A percentile compares a stretch with the other conserved stretches of the same genome.
These are phyloP conservation scores for Curvularia sp. DNA, from an alignment of 2,329 filamentous ascomycete species.

Conservation along the genomic window DNA sequence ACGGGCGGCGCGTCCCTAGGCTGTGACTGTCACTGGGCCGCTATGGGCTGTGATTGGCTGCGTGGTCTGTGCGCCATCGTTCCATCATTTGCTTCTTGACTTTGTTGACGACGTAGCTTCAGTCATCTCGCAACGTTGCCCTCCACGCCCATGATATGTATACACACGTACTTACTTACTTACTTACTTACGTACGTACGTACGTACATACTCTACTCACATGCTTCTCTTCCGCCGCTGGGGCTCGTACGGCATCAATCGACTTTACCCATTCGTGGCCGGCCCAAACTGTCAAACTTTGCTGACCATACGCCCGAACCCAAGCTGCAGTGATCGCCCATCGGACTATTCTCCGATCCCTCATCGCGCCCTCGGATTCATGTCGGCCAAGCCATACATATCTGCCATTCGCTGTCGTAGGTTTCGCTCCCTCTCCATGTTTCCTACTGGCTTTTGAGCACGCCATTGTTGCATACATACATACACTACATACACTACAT, in stretches of 20 bases:
- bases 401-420: slow-evolving; percentile 3
- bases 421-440: not conserved
- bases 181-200: no score
- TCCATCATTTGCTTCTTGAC: not conserved
- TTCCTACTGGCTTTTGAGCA: slow-evolving; percentile 1
- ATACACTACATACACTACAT: not conserved
- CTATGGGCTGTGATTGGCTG: not conserved
- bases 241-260: not conserved
- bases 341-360: slow-evolving; percentile 11
- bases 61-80: no score
- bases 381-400: not conserved
- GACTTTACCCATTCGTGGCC: no score
- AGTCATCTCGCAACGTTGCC: not conserved
- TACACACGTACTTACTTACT: no score
- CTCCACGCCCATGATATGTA: no score
- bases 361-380: slow-evolving; percentile 9
- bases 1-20: not conserved
- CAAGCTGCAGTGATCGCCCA: slow-evolving; percentile 4
- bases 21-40: not conserved
- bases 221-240: no score
- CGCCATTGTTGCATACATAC: not conserved
- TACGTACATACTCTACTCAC: no score
- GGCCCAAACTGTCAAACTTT: slow-evolving; percentile 5
- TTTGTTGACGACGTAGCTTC: no score
- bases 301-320: not conserved